phyloP scores from a whole-genome alignment of 1,284 basidiomycete genomes.

The Cerioporus squamosus region DNA sequence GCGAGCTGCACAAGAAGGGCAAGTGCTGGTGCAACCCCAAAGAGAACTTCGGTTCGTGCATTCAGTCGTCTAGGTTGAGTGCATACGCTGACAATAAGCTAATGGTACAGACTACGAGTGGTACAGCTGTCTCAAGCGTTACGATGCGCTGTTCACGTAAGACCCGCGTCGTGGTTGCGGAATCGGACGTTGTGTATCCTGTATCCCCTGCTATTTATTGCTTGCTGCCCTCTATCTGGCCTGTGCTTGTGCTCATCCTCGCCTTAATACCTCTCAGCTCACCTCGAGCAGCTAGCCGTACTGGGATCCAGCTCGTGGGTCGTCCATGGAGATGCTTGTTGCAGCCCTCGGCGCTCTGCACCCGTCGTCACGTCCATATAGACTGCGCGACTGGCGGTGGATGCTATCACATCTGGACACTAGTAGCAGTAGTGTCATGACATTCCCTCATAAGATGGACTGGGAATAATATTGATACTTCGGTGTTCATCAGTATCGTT shows the following conservation, averaged over 20 bases:
- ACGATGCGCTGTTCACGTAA: conserved; percentile 61
- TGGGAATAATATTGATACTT: conserved; percentile 87
- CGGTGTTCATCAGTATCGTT: not conserved
- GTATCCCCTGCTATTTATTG: conserved; percentile 14
- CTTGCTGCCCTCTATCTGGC: not conserved
- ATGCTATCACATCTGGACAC: conserved; percentile 1
- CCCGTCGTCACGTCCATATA: not conserved
- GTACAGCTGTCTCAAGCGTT: conserved; percentile 80
- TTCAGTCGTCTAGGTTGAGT: conserved; percentile 17
- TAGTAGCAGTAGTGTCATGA: not conserved
- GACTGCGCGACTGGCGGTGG: not conserved
- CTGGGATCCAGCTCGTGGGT: too few relatives aligned
- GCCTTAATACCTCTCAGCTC: not conserved
- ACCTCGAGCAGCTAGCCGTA: not conserved
- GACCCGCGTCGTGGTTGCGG: not conserved
- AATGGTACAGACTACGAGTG: conserved; percentile 65
- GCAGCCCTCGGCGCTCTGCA: not conserved
- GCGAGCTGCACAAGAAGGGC: conserved; percentile 44
- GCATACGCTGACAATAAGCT: not conserved
- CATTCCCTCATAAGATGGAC: conserved; percentile 62
- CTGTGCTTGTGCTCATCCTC: not conserved
- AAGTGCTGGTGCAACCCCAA: conserved; percentile 49
- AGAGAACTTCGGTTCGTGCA: conserved; percentile 46
- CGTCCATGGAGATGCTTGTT: too few relatives aligned
- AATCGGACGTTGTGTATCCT: conserved; percentile 3